phyloP scores from a whole-genome alignment of 352 stramenopile genomes.

The Globisporangium nagaii region DNA sequence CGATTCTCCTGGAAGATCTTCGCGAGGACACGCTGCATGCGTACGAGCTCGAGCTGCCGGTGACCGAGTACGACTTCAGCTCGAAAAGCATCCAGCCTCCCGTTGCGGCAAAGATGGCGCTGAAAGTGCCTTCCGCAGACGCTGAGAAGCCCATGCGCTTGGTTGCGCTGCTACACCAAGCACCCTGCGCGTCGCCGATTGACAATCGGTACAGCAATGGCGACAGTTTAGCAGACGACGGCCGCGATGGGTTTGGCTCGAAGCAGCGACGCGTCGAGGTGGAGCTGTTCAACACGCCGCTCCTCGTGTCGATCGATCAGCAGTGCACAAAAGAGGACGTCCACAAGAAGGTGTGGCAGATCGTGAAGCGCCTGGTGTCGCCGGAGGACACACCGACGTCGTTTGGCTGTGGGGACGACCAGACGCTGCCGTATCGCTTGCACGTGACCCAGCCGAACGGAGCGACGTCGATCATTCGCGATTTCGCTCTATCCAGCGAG shows the following conservation, averaged over 20 bases:
- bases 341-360: slow-evolving; percentile 73
- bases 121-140: slow-evolving; percentile 1
- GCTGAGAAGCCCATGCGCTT: slow-evolving; percentile 50
- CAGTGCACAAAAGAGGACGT: slow-evolving; percentile 64
- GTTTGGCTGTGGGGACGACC: slow-evolving; percentile 30
- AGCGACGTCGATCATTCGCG: slow-evolving; percentile 36
- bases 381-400: slow-evolving; percentile 13
- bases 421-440: slow-evolving; percentile 56
- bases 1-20: slow-evolving; percentile 38
- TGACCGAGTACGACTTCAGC: slow-evolving; percentile 62
- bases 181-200: slow-evolving; percentile 49
- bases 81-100: slow-evolving; percentile 49
- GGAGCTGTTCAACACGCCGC: slow-evolving; percentile 71
- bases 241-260: slow-evolving; percentile 21
- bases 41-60: slow-evolving; percentile 83
- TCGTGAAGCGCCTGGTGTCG: slow-evolving; percentile 70
- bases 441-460: slow-evolving; percentile 55
- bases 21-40: slow-evolving; percentile 61
- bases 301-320: slow-evolving; percentile 60
- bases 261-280: slow-evolving; percentile 74
- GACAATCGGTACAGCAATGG: slow-evolving; percentile 27
- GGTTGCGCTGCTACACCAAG: slow-evolving; percentile 67
- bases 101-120: slow-evolving; percentile 17
- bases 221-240: slow-evolving; percentile 21
- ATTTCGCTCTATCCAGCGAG: slow-evolving; percentile 42